phyloP scores from a whole-genome alignment of 2,329 filamentous ascomycete species.

The Chaetomium globosum region DNA sequence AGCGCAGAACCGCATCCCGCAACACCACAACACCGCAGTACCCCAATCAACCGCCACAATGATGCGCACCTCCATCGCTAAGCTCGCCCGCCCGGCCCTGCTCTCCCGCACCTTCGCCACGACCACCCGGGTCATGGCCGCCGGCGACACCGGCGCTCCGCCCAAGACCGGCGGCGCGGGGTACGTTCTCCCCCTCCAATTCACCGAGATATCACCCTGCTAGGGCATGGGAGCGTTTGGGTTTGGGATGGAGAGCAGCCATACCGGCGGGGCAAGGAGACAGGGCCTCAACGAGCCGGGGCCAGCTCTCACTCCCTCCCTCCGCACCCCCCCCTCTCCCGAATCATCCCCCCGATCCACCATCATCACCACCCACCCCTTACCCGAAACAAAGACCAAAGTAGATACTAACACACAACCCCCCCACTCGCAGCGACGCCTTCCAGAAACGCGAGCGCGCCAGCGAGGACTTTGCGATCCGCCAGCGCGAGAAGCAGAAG shows the following conservation, averaged over 20 bases:
- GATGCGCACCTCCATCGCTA: conserved; percentile 66
- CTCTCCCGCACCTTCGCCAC: conserved; percentile 63
- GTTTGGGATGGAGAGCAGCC: not conserved
- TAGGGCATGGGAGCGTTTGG: not conserved
- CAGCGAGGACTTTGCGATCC: conserved; percentile 81
- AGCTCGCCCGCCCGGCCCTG: conserved; percentile 57
- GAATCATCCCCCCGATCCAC: not conserved
- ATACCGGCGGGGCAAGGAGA: not conserved
- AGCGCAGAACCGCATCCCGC: not conserved
- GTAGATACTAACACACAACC: conserved; percentile 24
- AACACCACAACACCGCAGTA: conserved; percentile 16
- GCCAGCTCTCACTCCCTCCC: not conserved
- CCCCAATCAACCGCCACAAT: conserved; percentile 50
- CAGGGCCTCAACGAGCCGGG: not conserved
- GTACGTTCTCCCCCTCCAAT: conserved; percentile 46
- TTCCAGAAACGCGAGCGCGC: conserved; percentile 93
- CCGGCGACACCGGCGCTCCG: conserved; percentile 69
- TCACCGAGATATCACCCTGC: not conserved
- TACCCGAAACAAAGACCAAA: not conserved
- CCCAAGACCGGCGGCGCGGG: conserved; percentile 56
- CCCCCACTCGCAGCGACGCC: conserved; percentile 65
- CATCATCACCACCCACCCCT: not conserved
- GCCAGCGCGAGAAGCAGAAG: conserved; percentile 88
- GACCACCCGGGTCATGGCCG: conserved; percentile 64
- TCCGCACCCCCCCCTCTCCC: not conserved